phyloP scores from a whole-genome alignment of 2,329 filamentous ascomycete species.

The Paecilomyces sp. region DNA sequence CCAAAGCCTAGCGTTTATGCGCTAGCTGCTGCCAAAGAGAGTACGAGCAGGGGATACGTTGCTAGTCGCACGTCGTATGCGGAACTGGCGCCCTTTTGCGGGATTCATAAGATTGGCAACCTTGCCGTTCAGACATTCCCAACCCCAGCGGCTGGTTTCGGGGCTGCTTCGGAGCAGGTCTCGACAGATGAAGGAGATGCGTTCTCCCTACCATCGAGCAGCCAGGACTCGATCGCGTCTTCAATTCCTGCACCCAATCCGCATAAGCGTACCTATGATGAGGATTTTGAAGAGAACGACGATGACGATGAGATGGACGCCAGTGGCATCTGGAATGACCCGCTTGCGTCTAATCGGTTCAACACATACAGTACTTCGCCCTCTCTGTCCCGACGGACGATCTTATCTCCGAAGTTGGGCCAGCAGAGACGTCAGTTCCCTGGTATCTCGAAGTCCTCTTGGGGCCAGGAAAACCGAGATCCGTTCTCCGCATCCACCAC shows the following conservation, averaged over 20 bases:
- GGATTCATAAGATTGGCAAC: constrained; percentile 68
- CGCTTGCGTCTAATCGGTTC: constrained; percentile 6
- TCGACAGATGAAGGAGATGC: constrained; percentile 29
- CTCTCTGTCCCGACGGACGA: constrained; percentile 15
- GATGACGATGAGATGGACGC: constrained; percentile 11
- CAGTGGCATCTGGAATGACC: constrained; percentile 20
- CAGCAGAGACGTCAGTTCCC: constrained; percentile 16
- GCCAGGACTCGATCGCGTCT: constrained; percentile 28
- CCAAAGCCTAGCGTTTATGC: constrained; percentile 19
- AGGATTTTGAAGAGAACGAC: constrained; percentile 31
- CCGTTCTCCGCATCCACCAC: constrained; percentile 6
- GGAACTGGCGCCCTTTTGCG: constrained; percentile 75
- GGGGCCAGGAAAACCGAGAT: constrained; percentile 21
- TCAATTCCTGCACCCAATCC: constrained; percentile 19
- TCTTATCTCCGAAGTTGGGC: constrained; percentile 25
- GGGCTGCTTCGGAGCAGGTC: constrained; percentile 12
- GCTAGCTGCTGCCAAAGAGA: constrained; percentile 2
- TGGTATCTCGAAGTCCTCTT: constrained; percentile 10
- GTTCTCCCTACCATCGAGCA: constrained; percentile 32
- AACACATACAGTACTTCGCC: neutral
- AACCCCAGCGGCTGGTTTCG: constrained; percentile 23
- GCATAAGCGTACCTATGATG: constrained; percentile 38
- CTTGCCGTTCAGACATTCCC: constrained; percentile 50
- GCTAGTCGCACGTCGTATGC: constrained; percentile 22
- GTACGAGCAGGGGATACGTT: neutral